Evolutionary conservation across 148 eudicot genomes (phyloP), one percentile per base, ranked within the genome.

Genomic region (Persicaria tinctoria): DNA sequence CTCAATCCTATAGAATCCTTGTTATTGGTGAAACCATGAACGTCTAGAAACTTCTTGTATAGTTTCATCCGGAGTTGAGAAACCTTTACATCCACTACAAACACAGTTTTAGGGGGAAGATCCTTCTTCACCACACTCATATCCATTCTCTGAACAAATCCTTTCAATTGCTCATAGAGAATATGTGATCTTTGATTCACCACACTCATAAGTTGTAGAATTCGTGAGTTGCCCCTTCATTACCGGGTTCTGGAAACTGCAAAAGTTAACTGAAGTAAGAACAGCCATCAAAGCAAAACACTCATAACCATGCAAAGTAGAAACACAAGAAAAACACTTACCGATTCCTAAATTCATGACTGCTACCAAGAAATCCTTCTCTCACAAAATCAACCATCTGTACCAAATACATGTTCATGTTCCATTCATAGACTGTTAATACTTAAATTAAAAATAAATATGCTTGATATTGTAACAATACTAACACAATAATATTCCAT

Each of bases 341-440:
- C 98, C 98, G 89, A 84, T 92, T 95, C 78, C 97, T 91, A 76
- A 95, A 95, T 81, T 95, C 98, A 80, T 89, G 93, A 84, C 89
- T 89, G 82, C 96, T 90, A 48, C 98, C 98, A 73, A 95, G 92
- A 79, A 92, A 90, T 75, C 98, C 98, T 84, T 95, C 97, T 76
- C 98, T 84, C 47, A 95, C 97, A 86, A 95, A 95, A 83, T 95
- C 97, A 74, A 95, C 98, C 98, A 95, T 95, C 98, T 95, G 93
- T 70, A 70, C 44, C 46, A 23, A 70, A 17, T 57, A 70, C 23
- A 20, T 20, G 23, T 20, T 20, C 9, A 49, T 14, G 51, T 55
- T 27, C 8, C 8, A 72, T 51, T 1, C 23, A 45, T 10, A 73
- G 38, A 56, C 6, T n/a, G 5, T 13, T 12, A 41, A 16, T 3